Evolutionary conservation across 805 yeast genomes (phyloP), one percentile per base, ranked within the genome.

Genomic region (Saccharomycopsis capsularis): DNA sequence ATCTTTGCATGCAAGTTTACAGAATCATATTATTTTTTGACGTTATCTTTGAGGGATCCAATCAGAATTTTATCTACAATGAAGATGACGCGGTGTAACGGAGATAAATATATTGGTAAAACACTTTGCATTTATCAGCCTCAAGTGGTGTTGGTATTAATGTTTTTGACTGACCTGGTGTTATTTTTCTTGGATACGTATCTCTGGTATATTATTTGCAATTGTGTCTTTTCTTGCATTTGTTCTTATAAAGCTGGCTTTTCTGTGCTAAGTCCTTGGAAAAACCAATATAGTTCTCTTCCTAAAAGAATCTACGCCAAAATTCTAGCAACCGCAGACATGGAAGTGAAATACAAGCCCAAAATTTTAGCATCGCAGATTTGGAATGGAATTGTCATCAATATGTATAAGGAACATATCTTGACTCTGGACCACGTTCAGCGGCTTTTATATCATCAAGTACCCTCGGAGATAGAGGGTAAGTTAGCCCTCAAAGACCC

Each of bases 281-380:
- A 98, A 79, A 95, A 93, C 67, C 89, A 93, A 60, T 95, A 90
- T 75, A 81, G 96, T 48, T 82, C 98, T 68, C 74, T 93, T 65
- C 99, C 99, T 64, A 91, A 91, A 81, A 89, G 99, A 81, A 88
- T 93, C 57, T 93, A 91, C 76, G 87, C 97, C 47, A 93, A 95
- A 80, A 83, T 93, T 57, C 78, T 93, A 69, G 97, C 98, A 40
- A 93, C 98, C 27, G 60, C 74, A 2, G 74, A 70, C 43, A 68
- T 70, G 68, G 73, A 71, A 42, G 67, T 69, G 15, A 71, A 67
- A 52, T 69, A 67, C 50, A 71, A 73, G 46, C 75, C 81, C 4
- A 81, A 81, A 59, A 65, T 71, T 13, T 63, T 79, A 52, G 77
- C 81, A 0, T 78, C 89, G 1, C 85, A 81, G 50, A 67, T 86